These are phyloP conservation scores for Lodderomyces orthopsilosis DNA, from an alignment of 1,139 yeast species.

Conservation along the genomic window DNA sequence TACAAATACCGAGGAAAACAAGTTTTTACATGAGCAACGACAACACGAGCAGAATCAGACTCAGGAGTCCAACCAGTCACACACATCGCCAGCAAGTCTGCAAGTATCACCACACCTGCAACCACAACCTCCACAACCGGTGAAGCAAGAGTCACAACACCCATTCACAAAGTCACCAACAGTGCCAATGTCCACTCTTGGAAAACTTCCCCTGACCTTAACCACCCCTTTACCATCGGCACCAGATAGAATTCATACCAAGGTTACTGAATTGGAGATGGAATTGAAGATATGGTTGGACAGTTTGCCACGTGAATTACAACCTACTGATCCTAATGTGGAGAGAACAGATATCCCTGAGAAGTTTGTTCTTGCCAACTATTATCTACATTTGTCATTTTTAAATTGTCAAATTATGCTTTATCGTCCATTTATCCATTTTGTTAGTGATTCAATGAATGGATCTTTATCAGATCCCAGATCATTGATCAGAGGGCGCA, in stretches of 20 bases:
- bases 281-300: slow-evolving; percentile 77
- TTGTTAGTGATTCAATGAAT: slow-evolving; percentile 54
- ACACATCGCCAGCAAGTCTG: background rate
- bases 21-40: slow-evolving; percentile 3
- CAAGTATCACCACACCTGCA: background rate
- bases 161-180: slow-evolving; percentile 1
- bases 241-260: slow-evolving; percentile 50
- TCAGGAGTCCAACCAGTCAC: background rate
- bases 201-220: background rate
- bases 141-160: background rate
- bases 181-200: slow-evolving; percentile 5
- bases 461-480: slow-evolving; percentile 41
- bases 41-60: background rate
- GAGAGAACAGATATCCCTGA: slow-evolving; percentile 44
- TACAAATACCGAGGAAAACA: slow-evolving; percentile 10
- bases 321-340: slow-evolving; percentile 64
- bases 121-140: background rate
- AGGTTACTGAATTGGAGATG: slow-evolving; percentile 69
- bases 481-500: slow-evolving; percentile 67
- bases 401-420: slow-evolving; percentile 81
- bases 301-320: slow-evolving; percentile 66
- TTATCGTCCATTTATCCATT: slow-evolving; percentile 90
- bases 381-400: slow-evolving; percentile 72
- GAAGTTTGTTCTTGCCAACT: slow-evolving; percentile 67
- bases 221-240: slow-evolving; percentile 15